phyloP scores from a whole-genome alignment of 2,329 filamentous ascomycete species.

The Cladosporium sp. region DNA sequence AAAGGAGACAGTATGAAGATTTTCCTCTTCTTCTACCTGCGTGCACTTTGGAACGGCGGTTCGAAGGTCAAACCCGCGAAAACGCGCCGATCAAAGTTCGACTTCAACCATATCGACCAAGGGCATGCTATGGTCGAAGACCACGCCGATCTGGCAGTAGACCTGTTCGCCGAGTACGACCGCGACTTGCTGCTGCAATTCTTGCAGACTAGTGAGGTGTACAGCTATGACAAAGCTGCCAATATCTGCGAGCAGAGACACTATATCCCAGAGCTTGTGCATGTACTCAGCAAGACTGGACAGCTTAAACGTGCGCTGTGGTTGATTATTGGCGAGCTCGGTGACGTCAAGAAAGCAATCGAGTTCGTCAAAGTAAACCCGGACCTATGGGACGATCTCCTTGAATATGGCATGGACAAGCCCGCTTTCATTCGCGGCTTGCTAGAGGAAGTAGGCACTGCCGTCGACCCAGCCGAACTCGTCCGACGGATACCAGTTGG shows the following conservation, averaged over 20 bases:
- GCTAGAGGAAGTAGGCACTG: constrained; percentile 89
- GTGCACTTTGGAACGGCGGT: constrained; percentile 74
- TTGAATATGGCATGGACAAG: constrained; percentile 97
- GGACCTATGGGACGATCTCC: constrained; percentile 90
- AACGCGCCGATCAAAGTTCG: constrained; percentile 29
- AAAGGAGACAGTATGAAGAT: constrained; percentile 60
- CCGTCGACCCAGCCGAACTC: constrained; percentile 87
- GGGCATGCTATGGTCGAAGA: constrained; percentile 71
- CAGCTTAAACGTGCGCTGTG: constrained; percentile 88
- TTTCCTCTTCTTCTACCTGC: constrained; percentile 91
- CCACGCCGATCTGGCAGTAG: constrained; percentile 83
- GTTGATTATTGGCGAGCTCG: constrained; percentile 90
- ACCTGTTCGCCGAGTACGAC: constrained; percentile 83
- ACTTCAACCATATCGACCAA: constrained; percentile 47
- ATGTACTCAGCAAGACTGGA: constrained; percentile 91
- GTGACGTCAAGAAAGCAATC: constrained; percentile 89
- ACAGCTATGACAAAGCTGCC: constrained; percentile 79
- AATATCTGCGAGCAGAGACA: constrained; percentile 75
- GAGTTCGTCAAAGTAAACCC: constrained; percentile 90
- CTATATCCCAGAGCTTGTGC: constrained; percentile 91
- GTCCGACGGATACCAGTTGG: constrained; percentile 90
- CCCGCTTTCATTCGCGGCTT: constrained; percentile 90
- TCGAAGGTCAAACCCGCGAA: constrained; percentile 32
- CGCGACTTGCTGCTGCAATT: constrained; percentile 81
- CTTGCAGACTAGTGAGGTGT: constrained; percentile 75